These are phyloP conservation scores for Verbena officinalis DNA, from an alignment of 257 asterid genomes.

Conservation along the genomic window DNA sequence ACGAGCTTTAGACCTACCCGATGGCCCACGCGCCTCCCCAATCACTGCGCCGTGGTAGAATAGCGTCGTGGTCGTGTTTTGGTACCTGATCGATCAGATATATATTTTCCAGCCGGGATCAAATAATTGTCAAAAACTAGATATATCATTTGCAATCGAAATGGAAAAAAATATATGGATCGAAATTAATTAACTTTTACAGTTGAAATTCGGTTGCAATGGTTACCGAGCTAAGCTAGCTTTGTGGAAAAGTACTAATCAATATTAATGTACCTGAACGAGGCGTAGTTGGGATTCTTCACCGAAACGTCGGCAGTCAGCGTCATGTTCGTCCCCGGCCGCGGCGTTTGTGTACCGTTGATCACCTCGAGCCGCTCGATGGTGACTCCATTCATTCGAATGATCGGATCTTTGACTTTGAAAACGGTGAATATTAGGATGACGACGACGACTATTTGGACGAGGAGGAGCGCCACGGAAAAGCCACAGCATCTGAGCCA, in stretches of 20 bases:
- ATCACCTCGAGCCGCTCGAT: slow-evolving; percentile 40
- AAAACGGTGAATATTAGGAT: slow-evolving; percentile 71
- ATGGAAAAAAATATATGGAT: too few species aligned
- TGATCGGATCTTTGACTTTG: slow-evolving; percentile 59
- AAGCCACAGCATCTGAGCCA: slow-evolving; percentile 49
- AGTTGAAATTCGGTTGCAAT: too few species aligned
- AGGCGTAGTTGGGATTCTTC: slow-evolving; percentile 73
- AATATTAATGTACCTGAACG: slow-evolving; percentile 53
- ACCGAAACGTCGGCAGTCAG: slow-evolving; percentile 75
- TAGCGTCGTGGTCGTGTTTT: slow-evolving; percentile 64
- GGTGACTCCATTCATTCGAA: slow-evolving; percentile 53
- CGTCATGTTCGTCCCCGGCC: slow-evolving; percentile 65
- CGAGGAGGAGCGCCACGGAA: slow-evolving; percentile 43
- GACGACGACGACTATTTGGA: slow-evolving; percentile 47
- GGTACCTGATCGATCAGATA: slow-evolving; percentile 41
- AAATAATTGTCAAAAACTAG: too few species aligned
- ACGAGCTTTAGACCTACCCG: slow-evolving; percentile 72
- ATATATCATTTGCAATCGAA: too few species aligned
- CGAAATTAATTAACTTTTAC: too few species aligned
- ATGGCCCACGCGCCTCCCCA: slow-evolving; percentile 82
- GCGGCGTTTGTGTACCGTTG: slow-evolving; percentile 46
- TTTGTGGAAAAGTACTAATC: too few species aligned
- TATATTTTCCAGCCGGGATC: too few species aligned
- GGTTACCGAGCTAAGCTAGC: too few species aligned
- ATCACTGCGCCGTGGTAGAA: slow-evolving; percentile 55